Conservation (phyloP, 139 green algal species). For the Chlorella sp. region DNA sequence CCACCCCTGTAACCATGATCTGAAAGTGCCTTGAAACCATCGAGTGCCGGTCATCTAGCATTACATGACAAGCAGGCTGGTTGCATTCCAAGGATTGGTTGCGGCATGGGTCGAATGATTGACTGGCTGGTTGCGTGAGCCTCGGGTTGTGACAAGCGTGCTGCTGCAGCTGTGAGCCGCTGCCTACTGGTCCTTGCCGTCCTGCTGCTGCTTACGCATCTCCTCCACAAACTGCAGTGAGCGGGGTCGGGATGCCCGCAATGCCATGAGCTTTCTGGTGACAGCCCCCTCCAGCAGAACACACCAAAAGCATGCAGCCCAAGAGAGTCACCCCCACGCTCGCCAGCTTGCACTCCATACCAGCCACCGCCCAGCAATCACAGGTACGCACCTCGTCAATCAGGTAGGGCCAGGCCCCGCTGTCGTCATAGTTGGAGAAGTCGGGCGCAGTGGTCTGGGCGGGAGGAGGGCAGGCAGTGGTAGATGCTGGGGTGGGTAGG, state of each 20-base stretch:
- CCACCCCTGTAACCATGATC: no score
- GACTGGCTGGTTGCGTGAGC: no score
- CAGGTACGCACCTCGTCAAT: conserved; percentile 69
- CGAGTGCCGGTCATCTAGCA: no score
- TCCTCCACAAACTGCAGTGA: conserved; percentile 6
- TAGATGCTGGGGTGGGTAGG: not conserved
- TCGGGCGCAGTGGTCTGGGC: conserved; percentile 71
- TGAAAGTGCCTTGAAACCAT: no score
- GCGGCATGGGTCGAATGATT: no score
- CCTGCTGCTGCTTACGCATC: conserved; percentile 25
- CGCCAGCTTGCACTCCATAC: no score
- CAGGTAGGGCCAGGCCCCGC: conserved; percentile 90
- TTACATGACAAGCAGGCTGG: no score
- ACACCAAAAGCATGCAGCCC: not conserved
- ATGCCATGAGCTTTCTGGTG: not conserved
- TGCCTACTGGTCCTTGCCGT: not conserved
- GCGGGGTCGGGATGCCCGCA: not conserved
- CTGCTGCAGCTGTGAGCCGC: not conserved
- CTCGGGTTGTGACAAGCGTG: no score
- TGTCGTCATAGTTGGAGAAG: conserved; percentile 85
- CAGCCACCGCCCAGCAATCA: not conserved
- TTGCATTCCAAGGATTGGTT: no score
- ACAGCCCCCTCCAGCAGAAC: no score
- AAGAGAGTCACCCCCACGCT: not conserved
- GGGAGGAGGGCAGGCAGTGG: not conserved